phyloP scores from a whole-genome alignment of 495 filamentous ascomycete genomes.

The Parathielavia appendiculata region DNA sequence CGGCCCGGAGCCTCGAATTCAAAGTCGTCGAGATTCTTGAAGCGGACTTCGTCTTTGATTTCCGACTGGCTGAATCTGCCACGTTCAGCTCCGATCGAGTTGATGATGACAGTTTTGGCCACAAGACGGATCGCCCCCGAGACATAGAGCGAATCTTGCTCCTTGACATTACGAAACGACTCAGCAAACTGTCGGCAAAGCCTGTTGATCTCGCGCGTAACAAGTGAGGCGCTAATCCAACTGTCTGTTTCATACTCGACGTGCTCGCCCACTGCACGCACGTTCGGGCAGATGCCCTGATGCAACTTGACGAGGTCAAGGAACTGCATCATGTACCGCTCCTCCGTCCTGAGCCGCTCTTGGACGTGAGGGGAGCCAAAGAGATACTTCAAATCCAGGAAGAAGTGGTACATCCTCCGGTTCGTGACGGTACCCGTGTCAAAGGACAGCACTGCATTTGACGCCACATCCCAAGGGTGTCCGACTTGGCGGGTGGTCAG shows the following conservation, averaged over 20 bases:
- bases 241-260: conserved; percentile 97
- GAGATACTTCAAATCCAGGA: conserved; percentile 84
- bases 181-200: conserved; percentile 84
- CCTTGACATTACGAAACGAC: conserved; percentile 64
- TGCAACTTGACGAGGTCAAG: conserved; percentile 91
- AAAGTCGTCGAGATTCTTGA: conserved; percentile 70
- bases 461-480: conserved; percentile 79
- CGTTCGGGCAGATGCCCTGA: conserved; percentile 93
- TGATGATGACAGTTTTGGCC: conserved; percentile 72
- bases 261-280: conserved; percentile 86
- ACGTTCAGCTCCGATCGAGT: conserved; percentile 85
- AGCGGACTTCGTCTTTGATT: conserved; percentile 74
- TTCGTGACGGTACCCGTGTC: conserved; percentile 92
- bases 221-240: conserved; percentile 93
- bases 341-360: conserved; percentile 70
- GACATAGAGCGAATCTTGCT: conserved; percentile 58
- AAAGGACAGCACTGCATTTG: conserved; percentile 79
- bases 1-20: conserved; percentile 66
- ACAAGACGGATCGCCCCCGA: conserved; percentile 68
- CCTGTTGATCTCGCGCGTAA: conserved; percentile 90
- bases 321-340: conserved; percentile 87
- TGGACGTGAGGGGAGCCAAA: conserved; percentile 83
- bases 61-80: conserved; percentile 80
- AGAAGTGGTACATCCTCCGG: conserved; percentile 93
- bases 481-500: conserved; percentile 91